These are phyloP conservation scores for Tilletia horrida DNA, from an alignment of 1,284 basidiomycete species.

Conservation along the genomic window DNA sequence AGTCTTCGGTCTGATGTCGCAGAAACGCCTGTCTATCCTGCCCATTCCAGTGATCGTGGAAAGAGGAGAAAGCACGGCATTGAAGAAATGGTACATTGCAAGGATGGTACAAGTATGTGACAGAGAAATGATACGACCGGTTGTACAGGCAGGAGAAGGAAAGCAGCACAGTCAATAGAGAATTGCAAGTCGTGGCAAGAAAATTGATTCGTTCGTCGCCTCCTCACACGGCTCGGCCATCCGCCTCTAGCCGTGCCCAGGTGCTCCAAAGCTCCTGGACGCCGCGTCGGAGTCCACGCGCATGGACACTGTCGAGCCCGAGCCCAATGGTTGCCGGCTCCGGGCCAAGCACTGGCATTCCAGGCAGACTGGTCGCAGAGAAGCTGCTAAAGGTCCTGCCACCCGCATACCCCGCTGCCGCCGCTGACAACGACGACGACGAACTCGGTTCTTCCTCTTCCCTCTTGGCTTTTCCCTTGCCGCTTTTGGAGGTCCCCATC, in stretches of 20 bases:
- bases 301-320: conserved; percentile 8
- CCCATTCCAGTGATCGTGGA: too few relatives aligned
- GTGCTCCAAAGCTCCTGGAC: conserved; percentile 15
- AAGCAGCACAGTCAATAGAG: too few relatives aligned
- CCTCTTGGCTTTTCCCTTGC: conserved; percentile 1
- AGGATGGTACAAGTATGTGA: too few relatives aligned
- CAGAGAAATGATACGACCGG: too few relatives aligned
- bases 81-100: too few relatives aligned
- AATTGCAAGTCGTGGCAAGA: too few relatives aligned
- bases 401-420: neutral
- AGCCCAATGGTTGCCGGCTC: neutral
- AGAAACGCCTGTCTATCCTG: too few relatives aligned
- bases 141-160: too few relatives aligned
- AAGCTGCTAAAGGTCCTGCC: neutral
- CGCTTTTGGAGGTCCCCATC: neutral
- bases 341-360: neutral
- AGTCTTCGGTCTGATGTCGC: too few relatives aligned
- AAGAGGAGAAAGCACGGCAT: too few relatives aligned
- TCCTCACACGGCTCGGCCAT: neutral
- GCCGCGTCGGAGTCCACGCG: conserved; percentile 5
- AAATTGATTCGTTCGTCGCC: too few relatives aligned
- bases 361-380: neutral
- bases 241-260: conserved; percentile 1
- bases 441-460: neutral
- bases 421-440: neutral